These are phyloP conservation scores for Rhizopus arrhizus DNA, from an alignment of 371 early-diverging fungal genomes.

Conservation along the genomic window DNA sequence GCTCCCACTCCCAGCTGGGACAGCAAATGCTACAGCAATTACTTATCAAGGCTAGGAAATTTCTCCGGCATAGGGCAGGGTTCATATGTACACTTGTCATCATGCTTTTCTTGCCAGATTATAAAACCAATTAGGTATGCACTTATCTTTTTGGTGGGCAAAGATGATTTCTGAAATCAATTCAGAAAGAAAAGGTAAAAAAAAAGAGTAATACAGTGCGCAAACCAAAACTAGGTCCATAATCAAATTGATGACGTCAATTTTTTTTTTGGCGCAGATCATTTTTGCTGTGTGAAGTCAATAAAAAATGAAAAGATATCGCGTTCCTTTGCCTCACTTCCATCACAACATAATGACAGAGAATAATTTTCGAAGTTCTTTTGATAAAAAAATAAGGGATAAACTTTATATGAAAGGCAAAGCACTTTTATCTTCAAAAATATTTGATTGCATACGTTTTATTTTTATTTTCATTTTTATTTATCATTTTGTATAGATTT, in stretches of 20 bases:
- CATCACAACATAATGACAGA: conserved; percentile 16
- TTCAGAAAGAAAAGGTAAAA: too few relatives aligned
- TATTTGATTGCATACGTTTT: conserved; percentile 17
- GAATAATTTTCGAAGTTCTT: conserved; percentile 15
- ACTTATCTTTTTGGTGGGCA: conserved; percentile 21
- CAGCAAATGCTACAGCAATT: conserved; percentile 15
- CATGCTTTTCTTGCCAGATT: conserved; percentile 30
- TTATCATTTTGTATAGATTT: conserved; percentile 21
- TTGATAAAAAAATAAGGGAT: conserved; percentile 10
- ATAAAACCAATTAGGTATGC: conserved; percentile 22
- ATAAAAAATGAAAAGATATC: background rate
- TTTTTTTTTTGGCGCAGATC: too few relatives aligned
- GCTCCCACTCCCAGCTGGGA: too few relatives aligned
- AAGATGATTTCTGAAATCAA: too few relatives aligned
- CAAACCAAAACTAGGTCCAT: too few relatives aligned
- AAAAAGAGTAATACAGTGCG: too few relatives aligned
- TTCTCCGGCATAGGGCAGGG: conserved; percentile 32
- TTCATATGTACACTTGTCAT: conserved; percentile 28
- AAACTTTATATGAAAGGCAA: conserved; percentile 20
- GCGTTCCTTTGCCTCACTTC: conserved; percentile 7
- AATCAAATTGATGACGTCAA: too few relatives aligned
- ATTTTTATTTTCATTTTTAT: conserved; percentile 15
- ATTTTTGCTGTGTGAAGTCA: too few relatives aligned
- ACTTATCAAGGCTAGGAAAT: conserved; percentile 17
- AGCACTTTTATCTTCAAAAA: conserved; percentile 8